phyloP scores from a whole-genome alignment of 345 rosid species.

The Gossypium arboreum region DNA sequence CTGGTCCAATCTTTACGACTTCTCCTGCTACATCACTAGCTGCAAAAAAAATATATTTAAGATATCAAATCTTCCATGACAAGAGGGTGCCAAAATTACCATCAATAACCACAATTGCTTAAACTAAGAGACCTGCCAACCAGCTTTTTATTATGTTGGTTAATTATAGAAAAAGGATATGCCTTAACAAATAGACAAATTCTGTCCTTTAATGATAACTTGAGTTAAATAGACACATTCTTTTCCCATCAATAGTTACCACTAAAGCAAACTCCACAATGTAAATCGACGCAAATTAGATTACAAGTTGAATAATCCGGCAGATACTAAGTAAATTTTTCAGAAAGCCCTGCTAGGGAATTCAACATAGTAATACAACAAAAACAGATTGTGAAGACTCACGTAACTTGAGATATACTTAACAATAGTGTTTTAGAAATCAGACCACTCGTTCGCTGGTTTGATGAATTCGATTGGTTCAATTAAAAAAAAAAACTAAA shows the following conservation, averaged over 20 bases:
- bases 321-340: neutral
- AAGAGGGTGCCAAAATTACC: neutral
- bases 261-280: neutral
- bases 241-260: neutral
- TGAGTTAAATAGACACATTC: neutral
- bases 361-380: neutral
- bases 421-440: neutral
- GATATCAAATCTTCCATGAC: neutral
- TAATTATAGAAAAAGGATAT: neutral
- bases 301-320: neutral
- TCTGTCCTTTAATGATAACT: neutral
- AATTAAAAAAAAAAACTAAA: too few relatives aligned
- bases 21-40: constrained; percentile 84
- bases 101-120: neutral
- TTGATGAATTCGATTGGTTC: too few relatives aligned
- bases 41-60: constrained; percentile 19
- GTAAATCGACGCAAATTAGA: neutral
- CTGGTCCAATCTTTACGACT: constrained; percentile 60
- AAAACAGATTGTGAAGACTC: neutral
- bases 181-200: neutral
- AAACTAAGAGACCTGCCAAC: neutral
- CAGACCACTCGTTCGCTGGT: too few relatives aligned
- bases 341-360: neutral
- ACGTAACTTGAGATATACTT: neutral
- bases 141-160: neutral